These are phyloP conservation scores for Pseudozyma thailandica DNA, from an alignment of 1,284 basidiomycete species.

Conservation along the genomic window DNA sequence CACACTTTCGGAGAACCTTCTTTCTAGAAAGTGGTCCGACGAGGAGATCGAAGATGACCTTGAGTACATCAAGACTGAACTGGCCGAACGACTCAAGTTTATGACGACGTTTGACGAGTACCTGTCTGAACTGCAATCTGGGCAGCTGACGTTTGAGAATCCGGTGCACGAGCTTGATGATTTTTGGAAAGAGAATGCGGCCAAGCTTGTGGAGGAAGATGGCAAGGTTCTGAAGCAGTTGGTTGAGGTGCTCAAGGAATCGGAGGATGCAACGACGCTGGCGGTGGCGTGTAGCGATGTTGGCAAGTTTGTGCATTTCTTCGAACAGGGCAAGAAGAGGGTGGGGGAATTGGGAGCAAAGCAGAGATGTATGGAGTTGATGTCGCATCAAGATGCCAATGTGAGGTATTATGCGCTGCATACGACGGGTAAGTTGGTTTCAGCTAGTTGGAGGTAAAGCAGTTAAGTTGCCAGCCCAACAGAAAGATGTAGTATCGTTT, in stretches of 20 bases:
- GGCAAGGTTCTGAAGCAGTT: constrained; percentile 90
- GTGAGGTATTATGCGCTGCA: constrained; percentile 87
- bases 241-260: constrained; percentile 72
- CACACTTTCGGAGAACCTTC: constrained; percentile 85
- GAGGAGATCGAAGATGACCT: constrained; percentile 89
- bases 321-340: constrained; percentile 68
- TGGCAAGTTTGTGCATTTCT: constrained; percentile 60
- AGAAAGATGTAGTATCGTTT: too few species aligned
- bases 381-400: constrained; percentile 86
- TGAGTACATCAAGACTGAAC: constrained; percentile 82
- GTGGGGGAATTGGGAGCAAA: constrained; percentile 88
- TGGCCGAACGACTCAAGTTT: constrained; percentile 83
- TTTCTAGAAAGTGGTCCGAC: constrained; percentile 88
- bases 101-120: constrained; percentile 97
- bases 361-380: constrained; percentile 90
- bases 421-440: constrained; percentile 59
- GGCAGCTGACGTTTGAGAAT: constrained; percentile 86
- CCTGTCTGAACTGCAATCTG: constrained; percentile 85
- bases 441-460: constrained; percentile 59
- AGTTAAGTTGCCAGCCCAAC: neutral
- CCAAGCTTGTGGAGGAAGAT: constrained; percentile 86
- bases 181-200: constrained; percentile 96
- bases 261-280: constrained; percentile 52
- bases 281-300: constrained; percentile 64
- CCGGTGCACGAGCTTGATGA: constrained; percentile 94